Evolutionary conservation across 2,329 filamentous ascomycete species (phyloP), one percentile per base, ranked within the genome.

Genomic region (Hypoxylon sp.): DNA sequence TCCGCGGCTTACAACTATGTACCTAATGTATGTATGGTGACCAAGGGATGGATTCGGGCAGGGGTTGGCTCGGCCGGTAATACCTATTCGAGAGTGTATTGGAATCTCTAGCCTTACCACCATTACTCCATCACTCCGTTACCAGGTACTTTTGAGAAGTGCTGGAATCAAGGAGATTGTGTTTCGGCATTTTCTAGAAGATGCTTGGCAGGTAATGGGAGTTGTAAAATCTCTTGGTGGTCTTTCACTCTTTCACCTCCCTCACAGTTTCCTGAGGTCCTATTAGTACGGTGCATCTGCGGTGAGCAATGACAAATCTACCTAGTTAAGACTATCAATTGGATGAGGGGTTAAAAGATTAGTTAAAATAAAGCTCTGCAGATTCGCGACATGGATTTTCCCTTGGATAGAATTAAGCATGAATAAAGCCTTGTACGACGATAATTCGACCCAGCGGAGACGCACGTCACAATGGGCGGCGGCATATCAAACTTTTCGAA

Each of bases 11-110:
- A 43, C 38, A 43, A 21, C 38, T 43, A 17, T 41, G n/a, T n/a
- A n/a, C n/a, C n/a, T n/a, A n/a, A n/a, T n/a, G n/a, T 43, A 19
- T 41, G 38, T 41, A 41, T n/a, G 38, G 38, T 19, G 38, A 43
- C 38, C 38, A 11, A 43, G 19, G 38, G 38, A 43, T 21, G 9
- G 38, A 11, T 43, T 53, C 51, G 43, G 51, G 48, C 67, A 64
- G 53, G 63, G 63, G 46, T 63, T 53, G 14, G 55, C 45, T 67
- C 67, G 67, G 64, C 67, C 67, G 67, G 59, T 36, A 58, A 53
- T 60, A 10, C 58, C 46, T 62, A 52, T 59, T 52, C 48, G 36
- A 52, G 38, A 63, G 25, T 51, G 50, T 41, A 48, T 50, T 25
- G n/a, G 43, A 66, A 46, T 68, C 52, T 65, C 49, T 65, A 65